A percentile compares a stretch with the other conserved stretches of the same genome.
These are phyloP conservation scores for Gnaphalium uliginosum DNA, from an alignment of 129 eudicot genomes.

Conservation along the genomic window DNA sequence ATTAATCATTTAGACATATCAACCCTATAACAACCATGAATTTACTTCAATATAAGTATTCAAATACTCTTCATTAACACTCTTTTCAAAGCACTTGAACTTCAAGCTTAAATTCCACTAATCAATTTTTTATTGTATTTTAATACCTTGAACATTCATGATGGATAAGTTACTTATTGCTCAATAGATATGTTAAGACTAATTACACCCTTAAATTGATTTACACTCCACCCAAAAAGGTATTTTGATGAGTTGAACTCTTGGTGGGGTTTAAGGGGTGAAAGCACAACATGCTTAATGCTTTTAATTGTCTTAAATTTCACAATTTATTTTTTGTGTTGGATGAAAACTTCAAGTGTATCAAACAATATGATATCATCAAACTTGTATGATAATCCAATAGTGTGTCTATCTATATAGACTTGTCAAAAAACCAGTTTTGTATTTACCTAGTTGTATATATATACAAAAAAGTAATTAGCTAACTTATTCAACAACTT, in stretches of 20 bases:
- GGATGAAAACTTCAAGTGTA: neutral
- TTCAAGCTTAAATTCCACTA: slow-evolving; percentile 2
- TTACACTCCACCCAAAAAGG: neutral
- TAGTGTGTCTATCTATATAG: neutral
- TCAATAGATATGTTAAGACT: too few relatives aligned
- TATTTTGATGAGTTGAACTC: neutral
- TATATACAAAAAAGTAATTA: too few relatives aligned
- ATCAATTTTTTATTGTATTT: neutral
- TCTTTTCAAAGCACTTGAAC: neutral
- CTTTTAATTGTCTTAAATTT: neutral
- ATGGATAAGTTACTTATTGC: neutral
- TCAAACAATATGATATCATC: neutral
- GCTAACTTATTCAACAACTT: too few relatives aligned
- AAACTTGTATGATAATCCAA: neutral
- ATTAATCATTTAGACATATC: too few relatives aligned
- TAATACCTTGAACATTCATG: neutral
- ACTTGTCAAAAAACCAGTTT: too few relatives aligned
- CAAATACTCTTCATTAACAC: neutral
- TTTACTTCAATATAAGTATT: neutral
- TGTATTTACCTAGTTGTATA: too few relatives aligned
- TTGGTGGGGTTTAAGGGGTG: neutral
- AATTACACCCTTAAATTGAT: neutral
- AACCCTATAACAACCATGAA: neutral
- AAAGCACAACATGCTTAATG: neutral
- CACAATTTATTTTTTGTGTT: neutral